A percentile compares a stretch with the other conserved stretches of the same genome.
These are phyloP conservation scores for Pulveroboletus sp. DNA, from an alignment of 768 basidiomycete species.

Conservation along the genomic window DNA sequence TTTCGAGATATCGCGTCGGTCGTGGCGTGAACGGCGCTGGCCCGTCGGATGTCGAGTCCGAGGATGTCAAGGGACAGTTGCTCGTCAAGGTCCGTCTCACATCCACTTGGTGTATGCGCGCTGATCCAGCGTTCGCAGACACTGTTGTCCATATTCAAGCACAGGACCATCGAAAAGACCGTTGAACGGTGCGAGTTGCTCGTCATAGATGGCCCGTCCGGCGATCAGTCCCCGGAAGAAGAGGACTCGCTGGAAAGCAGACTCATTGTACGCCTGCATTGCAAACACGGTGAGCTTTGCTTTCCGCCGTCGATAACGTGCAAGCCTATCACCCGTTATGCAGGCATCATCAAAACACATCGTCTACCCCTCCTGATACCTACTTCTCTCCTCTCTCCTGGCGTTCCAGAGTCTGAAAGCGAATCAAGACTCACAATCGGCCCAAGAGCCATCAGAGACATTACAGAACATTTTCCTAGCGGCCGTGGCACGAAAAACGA, in stretches of 20 bases:
- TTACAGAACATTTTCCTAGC: constrained; percentile 77
- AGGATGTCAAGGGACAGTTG: constrained; percentile 63
- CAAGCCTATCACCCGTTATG: constrained; percentile 6
- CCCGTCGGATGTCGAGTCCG: constrained; percentile 11
- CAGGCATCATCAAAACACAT: constrained; percentile 83
- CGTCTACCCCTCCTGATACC: constrained; percentile 58
- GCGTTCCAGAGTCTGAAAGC: constrained; percentile 50
- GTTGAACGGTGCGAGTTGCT: constrained; percentile 75
- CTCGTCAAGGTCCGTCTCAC: constrained; percentile 53
- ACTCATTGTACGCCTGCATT: constrained; percentile 68
- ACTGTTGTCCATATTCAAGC: constrained; percentile 69
- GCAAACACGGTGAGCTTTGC: constrained; percentile 66
- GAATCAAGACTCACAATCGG: constrained; percentile 71
- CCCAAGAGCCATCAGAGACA: constrained; percentile 66
- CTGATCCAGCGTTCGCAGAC: constrained; percentile 40
- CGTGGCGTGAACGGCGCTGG: constrained; percentile 11
- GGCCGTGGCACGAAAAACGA: constrained; percentile 62
- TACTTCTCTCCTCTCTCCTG: constrained; percentile 59
- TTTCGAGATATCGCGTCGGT: constrained; percentile 58
- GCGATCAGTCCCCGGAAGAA: constrained; percentile 32
- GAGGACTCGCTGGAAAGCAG: constrained; percentile 66
- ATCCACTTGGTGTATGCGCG: background rate
- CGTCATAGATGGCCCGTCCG: constrained; percentile 51
- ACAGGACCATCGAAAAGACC: constrained; percentile 68
- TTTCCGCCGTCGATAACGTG: background rate